Percentiles rank a stretch among this genome's conserved stretches.
phyloP scores from a whole-genome alignment of 768 basidiomycete genomes.

The Russula ochroleuca region DNA sequence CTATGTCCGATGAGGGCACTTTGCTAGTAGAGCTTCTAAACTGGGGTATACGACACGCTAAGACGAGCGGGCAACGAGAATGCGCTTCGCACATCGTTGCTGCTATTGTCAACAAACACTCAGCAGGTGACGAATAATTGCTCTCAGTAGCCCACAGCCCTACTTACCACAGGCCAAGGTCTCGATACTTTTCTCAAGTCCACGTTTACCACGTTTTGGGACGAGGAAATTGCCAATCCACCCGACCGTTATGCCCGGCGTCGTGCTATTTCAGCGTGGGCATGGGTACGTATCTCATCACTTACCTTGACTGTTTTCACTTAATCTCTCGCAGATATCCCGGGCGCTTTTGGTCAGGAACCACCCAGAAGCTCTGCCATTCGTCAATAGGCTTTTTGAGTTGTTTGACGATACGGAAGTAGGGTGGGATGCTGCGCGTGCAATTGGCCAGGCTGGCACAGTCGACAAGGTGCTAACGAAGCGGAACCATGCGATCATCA shows the following conservation, averaged over 20 bases:
- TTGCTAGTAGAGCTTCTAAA: constrained; percentile 53
- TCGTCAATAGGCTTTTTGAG: constrained; percentile 62
- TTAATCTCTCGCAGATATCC: constrained; percentile 48
- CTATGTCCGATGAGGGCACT: constrained; percentile 43
- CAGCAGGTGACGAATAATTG: constrained; percentile 47
- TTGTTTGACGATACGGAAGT: constrained; percentile 64
- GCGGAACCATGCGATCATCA: constrained; percentile 69
- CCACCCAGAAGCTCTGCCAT: constrained; percentile 52
- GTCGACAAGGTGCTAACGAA: constrained; percentile 67
- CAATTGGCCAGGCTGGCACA: constrained; percentile 62
- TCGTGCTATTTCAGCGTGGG: constrained; percentile 56
- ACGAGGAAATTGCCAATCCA: constrained; percentile 40
- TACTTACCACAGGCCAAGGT: constrained; percentile 37
- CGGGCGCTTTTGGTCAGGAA: constrained; percentile 77
- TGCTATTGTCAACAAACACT: constrained; percentile 74
- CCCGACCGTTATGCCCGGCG: constrained; percentile 39
- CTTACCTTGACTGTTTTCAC: neutral
- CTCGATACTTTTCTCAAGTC: constrained; percentile 43
- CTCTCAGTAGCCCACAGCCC: neutral
- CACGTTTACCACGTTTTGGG: constrained; percentile 49
- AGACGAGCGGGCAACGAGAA: constrained; percentile 49
- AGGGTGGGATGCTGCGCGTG: constrained; percentile 69
- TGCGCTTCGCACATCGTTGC: constrained; percentile 56
- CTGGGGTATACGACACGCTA: constrained; percentile 54
- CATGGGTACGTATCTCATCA: constrained; percentile 50